Conservation (phyloP, 148 eudicot genomes). For the Cornus kousa region DNA sequence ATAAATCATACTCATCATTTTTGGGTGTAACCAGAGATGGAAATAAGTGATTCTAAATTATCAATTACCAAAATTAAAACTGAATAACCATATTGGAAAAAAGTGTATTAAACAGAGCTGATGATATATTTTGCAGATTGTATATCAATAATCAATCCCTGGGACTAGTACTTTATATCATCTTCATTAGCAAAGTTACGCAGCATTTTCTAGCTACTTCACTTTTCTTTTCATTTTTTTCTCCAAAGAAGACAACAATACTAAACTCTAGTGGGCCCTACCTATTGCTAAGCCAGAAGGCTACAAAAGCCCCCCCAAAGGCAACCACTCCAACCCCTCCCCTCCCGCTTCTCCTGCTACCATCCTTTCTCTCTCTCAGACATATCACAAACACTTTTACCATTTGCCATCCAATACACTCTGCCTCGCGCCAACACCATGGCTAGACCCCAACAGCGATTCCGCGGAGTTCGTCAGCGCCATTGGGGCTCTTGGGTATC, state of each 20-base stretch:
- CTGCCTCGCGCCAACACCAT: conserved; percentile 15
- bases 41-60: neutral
- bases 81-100: neutral
- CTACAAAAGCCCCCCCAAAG: conserved; percentile 19
- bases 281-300: conserved; percentile 17
- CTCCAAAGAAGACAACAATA: neutral
- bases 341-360: conserved; percentile 2
- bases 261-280: conserved; percentile 14
- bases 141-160: no score
- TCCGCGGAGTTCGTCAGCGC: conserved; percentile 59
- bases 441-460: conserved; percentile 52
- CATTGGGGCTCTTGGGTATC: conserved; percentile 78
- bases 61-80: neutral
- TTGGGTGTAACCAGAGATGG: neutral
- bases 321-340: neutral
- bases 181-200: neutral
- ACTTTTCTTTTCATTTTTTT: neutral
- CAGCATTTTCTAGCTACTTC: neutral
- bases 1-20: neutral
- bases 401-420: neutral
- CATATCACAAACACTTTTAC: conserved; percentile 13
- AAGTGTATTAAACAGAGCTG: neutral
- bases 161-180: neutral
- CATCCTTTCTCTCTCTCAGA: conserved; percentile 6
- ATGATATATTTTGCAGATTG: no score